Conservation (phyloP, 2,329 filamentous ascomycete species). For the Mycosphaerella arachidis region DNA sequence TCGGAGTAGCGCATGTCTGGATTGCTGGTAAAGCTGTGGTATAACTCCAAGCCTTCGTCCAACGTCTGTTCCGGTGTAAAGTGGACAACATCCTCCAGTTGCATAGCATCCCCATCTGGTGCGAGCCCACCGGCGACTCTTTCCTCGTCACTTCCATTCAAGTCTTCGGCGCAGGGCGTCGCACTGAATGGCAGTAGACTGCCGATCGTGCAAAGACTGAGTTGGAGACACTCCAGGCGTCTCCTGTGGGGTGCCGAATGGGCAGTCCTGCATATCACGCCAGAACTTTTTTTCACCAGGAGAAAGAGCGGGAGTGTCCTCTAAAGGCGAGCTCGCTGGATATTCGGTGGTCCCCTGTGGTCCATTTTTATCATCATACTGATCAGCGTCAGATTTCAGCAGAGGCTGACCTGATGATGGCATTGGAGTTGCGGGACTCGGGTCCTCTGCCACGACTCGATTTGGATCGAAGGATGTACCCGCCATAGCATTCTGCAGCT, state of each 20-base stretch:
- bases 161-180: not conserved
- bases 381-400: not conserved
- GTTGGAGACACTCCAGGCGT: not conserved
- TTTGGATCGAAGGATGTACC: constrained; percentile 2
- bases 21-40: not conserved
- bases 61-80: not conserved
- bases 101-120: too few species aligned
- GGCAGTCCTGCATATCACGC: not conserved
- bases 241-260: not conserved
- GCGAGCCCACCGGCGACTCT: not conserved
- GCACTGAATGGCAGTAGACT: not conserved
- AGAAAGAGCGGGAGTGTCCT: not conserved
- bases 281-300: not conserved
- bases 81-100: not conserved
- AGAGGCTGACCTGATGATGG: not conserved
- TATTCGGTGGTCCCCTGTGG: not conserved
- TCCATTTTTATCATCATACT: not conserved
- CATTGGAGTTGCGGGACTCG: not conserved
- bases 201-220: not conserved
- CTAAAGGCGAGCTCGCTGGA: not conserved
- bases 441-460: not conserved
- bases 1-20: not conserved
- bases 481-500: constrained; percentile 16
- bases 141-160: not conserved
- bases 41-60: not conserved